Base-by-base conservation (phyloP, 1,284 basidiomycete genomes). In the Trametes polyzona region DNA sequence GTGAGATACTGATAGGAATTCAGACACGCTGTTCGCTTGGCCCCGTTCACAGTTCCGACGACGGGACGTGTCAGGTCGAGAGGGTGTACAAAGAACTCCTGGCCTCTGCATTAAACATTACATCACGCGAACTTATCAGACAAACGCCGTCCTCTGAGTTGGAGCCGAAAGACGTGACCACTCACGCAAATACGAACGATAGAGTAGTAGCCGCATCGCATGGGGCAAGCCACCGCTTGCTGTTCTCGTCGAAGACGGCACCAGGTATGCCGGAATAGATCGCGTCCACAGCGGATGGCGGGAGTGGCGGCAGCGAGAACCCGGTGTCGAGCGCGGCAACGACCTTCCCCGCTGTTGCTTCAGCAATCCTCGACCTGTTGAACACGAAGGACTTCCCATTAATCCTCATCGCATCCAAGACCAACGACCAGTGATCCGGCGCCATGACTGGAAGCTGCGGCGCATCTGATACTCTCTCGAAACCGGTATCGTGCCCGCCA, bases 401-500 rank as follows among this genome's bases (percentile, higher is more conserved):
- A 40, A 72, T 59, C 10, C 52, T 60, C 64, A 73, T 65, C 32
- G 58, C 59, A 55, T 72, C 71, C 56, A 73, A 54, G n/a, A 67
- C 52, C 10, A 70, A 55, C 9, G 63, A 65, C 72, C 71, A 73
- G 11, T 69, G 62, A 16, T 67, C 87, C 80, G 72, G 65, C 57
- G 62, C 67, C 80, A 44, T 88, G 79, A 63, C 80, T 74, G 53
- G 58, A 11, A 72, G 67, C 59, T 66, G 61, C 14, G 69, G 67
- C 41, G 68, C 63, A 36, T 59, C 17, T 3, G 48, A 35, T 32
- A 73, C 58, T 14, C 55, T 46, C 43, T 62, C 58, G 55, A 63
- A 65, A 27, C 64, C 64, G 6, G 52, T 26, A 32, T 65, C 63
- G 58, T 70, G 67, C 40, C 69, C 69, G 35, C 67, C 63, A 47